Base-by-base conservation (phyloP, 331 rosid genomes). In the Rosa hybrid region DNA sequence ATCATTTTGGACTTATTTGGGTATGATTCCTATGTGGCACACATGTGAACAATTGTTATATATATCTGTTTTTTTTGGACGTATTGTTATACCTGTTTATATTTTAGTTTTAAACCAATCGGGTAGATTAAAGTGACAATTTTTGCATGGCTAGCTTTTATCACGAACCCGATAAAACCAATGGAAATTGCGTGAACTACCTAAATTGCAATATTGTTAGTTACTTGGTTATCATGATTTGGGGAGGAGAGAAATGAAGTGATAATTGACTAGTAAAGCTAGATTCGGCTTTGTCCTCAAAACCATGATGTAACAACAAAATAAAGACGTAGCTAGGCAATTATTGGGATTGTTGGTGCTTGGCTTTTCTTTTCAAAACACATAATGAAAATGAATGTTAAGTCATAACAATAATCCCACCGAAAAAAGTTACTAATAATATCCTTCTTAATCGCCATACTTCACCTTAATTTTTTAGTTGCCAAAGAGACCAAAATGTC, bases 171-270 rank as follows among this genome's bases (percentile, higher is more conserved):
- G 34, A 42, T 65, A 56, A 5, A 4, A 7, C 13, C 71, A 64
- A 10, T 49, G 80, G 50, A 65, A 77, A n/a, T 49, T 48, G 63
- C 51, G 38, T n/a, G 80, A 65, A 12, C 50, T 65, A 20, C 64
- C 74, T 34, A 65, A 65, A 65, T 49, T 49, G 14, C 39, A 11
- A 65, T 13, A 49, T 77, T 21, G 21, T 41, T 27, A 39, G 16
- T 39, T 65, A 2, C 45, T 68, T 44, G 30, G 70, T 64, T 68
- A 23, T 77, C 39, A 46, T 77, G 64, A 49, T 12, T 65, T 65
- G 38, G 39, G 12, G 4, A 64, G 25, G 72, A 49, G 7, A 27
- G 14, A 10, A 5, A 27, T 30, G 41, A 64, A 27, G 3, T 16
- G 71, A 60, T 11, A 44, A 25, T 16, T 12, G 79, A 25, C 71